Conservation (phyloP, 352 stramenopile genomes). For the Vaucheria bursata region DNA sequence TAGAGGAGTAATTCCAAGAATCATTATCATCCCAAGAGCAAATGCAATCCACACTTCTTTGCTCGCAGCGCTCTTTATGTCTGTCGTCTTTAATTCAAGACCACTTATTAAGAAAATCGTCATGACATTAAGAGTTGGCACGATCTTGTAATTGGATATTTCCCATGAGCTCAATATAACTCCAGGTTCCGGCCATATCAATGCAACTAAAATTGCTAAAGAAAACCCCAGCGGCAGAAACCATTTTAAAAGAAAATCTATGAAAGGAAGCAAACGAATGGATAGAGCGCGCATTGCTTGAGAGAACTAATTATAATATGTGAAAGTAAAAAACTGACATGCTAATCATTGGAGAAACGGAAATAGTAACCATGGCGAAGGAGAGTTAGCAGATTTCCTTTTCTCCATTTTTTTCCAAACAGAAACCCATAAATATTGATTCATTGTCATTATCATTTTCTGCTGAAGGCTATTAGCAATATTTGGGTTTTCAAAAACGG, state of each 20-base stretch:
- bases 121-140: slow-evolving; percentile 43
- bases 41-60: slow-evolving; percentile 20
- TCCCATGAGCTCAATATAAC: background rate
- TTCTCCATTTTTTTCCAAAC: too few species aligned
- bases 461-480: too few species aligned
- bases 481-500: too few species aligned
- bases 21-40: slow-evolving; percentile 45
- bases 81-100: slow-evolving; percentile 37
- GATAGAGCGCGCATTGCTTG: too few species aligned
- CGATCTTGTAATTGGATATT: background rate
- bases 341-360: too few species aligned
- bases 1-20: slow-evolving; percentile 48
- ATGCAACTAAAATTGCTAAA: background rate
- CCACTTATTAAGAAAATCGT: slow-evolving; percentile 42
- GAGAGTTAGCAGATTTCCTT: too few species aligned
- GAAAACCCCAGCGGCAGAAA: background rate
- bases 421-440: too few species aligned
- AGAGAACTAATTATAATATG: too few species aligned
- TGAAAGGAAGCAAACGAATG: too few species aligned
- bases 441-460: too few species aligned
- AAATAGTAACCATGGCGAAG: too few species aligned
- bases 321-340: too few species aligned
- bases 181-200: background rate
- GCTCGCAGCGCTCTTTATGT: slow-evolving; percentile 39
- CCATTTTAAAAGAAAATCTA: background rate